These are phyloP conservation scores for Chaetomium cochliodes DNA, from an alignment of 495 filamentous ascomycete species.

Conservation along the genomic window DNA sequence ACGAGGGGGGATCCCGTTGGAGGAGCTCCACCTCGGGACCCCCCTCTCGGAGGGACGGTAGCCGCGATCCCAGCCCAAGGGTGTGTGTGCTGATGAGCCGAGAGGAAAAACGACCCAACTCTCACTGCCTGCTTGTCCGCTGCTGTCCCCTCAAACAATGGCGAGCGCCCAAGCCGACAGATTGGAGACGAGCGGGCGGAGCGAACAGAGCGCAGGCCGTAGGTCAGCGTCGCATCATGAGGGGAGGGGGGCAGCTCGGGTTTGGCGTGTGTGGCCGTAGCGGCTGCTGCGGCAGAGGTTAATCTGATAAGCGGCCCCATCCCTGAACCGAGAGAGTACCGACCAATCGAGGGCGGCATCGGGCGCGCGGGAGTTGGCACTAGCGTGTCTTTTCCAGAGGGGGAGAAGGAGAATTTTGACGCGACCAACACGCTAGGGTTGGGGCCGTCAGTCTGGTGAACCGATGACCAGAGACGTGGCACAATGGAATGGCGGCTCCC, in stretches of 20 bases:
- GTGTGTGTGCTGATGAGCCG: background rate
- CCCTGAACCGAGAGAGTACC: background rate
- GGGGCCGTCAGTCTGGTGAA: background rate
- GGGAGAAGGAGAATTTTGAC: background rate
- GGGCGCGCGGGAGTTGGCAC: slow-evolving; percentile 1
- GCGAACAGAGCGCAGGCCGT: background rate
- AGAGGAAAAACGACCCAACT: background rate
- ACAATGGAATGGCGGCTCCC: background rate
- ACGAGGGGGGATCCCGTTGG: background rate
- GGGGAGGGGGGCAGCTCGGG: background rate
- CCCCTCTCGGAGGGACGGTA: background rate
- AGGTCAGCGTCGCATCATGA: slow-evolving; percentile 14
- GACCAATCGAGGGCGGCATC: background rate
- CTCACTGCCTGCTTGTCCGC: too few species aligned
- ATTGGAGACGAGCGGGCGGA: background rate
- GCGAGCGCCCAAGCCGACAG: background rate
- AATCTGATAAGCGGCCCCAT: slow-evolving; percentile 4
- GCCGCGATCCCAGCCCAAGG: background rate
- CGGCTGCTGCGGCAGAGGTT: slow-evolving; percentile 9
- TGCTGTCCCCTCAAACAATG: background rate
- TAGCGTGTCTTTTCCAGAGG: slow-evolving; percentile 2
- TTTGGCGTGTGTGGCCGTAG: background rate
- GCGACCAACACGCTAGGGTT: background rate
- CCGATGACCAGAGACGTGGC: background rate
- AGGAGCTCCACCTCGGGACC: background rate